These are phyloP conservation scores for Mortierella claussenii DNA, from an alignment of 192 early-diverging fungal species.

Conservation along the genomic window DNA sequence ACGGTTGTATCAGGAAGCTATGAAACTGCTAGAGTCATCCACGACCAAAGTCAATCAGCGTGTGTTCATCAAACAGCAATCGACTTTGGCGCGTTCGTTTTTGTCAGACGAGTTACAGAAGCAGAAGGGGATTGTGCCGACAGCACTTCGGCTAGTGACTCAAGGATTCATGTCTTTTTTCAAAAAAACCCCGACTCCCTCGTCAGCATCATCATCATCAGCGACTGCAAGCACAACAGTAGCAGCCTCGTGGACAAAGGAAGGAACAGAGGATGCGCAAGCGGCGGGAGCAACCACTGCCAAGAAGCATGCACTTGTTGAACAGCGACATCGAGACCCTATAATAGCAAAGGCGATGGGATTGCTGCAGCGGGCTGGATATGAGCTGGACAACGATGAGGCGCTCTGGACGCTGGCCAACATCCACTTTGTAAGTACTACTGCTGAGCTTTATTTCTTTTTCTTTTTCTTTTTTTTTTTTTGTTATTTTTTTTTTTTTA, in stretches of 20 bases:
- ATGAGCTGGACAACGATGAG: conserved; percentile 59
- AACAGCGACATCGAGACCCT: conserved; percentile 27
- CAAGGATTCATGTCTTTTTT: conserved; percentile 48
- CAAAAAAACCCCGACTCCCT: conserved; percentile 3
- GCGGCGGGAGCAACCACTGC: neutral
- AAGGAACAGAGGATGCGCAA: conserved; percentile 5
- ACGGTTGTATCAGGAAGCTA: conserved; percentile 28
- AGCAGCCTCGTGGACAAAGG: neutral
- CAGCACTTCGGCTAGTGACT: conserved; percentile 39
- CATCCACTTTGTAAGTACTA: conserved; percentile 73
- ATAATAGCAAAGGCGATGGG: conserved; percentile 48
- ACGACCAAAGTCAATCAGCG: conserved; percentile 23
- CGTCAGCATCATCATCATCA: conserved; percentile 6
- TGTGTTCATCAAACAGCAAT: conserved; percentile 31
- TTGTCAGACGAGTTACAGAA: conserved; percentile 43
- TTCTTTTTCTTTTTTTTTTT: neutral
- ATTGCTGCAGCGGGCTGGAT: conserved; percentile 59
- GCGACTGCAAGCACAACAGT: neutral
- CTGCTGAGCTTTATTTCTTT: neutral
- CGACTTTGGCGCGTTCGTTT: conserved; percentile 23
- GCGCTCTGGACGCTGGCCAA: conserved; percentile 75
- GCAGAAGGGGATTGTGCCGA: conserved; percentile 45
- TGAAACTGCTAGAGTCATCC: conserved; percentile 16
- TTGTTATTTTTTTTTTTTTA: neutral
- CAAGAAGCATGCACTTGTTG: neutral